These are phyloP conservation scores for Dipodascus geniculatus DNA, from an alignment of 805 yeast species.

Conservation along the genomic window DNA sequence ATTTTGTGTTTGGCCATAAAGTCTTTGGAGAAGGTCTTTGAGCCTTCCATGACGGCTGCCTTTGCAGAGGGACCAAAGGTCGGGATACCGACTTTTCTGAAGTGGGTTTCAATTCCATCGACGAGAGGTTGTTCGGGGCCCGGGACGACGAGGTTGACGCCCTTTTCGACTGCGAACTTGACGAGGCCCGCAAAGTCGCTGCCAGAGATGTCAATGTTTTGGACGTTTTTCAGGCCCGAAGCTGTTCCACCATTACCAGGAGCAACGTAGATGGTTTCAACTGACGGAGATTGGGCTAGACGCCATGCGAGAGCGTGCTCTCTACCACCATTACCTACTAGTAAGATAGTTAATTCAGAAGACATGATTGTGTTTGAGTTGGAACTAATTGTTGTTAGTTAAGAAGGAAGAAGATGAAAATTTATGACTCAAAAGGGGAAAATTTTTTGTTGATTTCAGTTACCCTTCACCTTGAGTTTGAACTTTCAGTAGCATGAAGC, in stretches of 20 bases:
- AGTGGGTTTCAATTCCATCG: conserved; percentile 71
- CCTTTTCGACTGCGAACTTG: conserved; percentile 57
- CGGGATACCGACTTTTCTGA: conserved; percentile 77
- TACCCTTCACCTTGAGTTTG: neutral
- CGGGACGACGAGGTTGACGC: conserved; percentile 71
- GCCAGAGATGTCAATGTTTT: conserved; percentile 59
- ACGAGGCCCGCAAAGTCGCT: conserved; percentile 59
- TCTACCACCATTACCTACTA: conserved; percentile 97
- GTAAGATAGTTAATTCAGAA: conserved; percentile 47
- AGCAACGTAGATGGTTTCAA: conserved; percentile 70
- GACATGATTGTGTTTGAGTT: neutral
- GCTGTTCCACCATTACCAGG: conserved; percentile 97
- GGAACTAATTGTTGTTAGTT: neutral
- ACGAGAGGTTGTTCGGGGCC: conserved; percentile 99
- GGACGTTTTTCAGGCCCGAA: conserved; percentile 37
- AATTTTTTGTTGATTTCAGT: neutral
- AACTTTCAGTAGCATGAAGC: too few species aligned
- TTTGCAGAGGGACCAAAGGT: conserved; percentile 91
- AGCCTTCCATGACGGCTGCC: conserved; percentile 95
- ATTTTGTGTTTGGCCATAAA: conserved; percentile 87
- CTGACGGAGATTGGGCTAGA: conserved; percentile 64
- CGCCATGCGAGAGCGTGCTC: conserved; percentile 96
- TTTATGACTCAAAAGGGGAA: neutral
- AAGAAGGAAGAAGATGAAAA: neutral
- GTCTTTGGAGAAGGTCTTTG: conserved; percentile 86